These are phyloP conservation scores for Talaromyces marneffei DNA, from an alignment of 2,329 filamentous ascomycete species.

Conservation along the genomic window DNA sequence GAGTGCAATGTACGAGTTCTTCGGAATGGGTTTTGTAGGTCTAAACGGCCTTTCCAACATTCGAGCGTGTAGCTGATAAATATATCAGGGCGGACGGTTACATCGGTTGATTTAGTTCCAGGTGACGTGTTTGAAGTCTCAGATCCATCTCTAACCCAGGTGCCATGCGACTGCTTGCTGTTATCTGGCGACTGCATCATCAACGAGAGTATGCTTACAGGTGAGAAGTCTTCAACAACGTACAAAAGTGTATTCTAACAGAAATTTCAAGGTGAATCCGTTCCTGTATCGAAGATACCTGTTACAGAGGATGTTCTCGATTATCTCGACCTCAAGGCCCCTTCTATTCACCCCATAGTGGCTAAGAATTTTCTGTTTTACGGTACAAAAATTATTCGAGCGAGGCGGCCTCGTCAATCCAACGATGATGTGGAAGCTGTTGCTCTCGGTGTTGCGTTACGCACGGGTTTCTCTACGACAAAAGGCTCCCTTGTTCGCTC, in stretches of 20 bases:
- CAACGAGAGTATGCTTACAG: conserved; percentile 97
- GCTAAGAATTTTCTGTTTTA: conserved; percentile 89
- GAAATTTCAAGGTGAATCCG: conserved; percentile 65
- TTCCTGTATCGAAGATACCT: conserved; percentile 89
- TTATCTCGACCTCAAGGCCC: conserved; percentile 69
- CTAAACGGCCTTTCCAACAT: background rate
- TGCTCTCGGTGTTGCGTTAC: conserved; percentile 82
- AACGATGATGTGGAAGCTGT: conserved; percentile 69
- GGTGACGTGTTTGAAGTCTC: conserved; percentile 97
- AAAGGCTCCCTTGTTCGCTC: conserved; percentile 93
- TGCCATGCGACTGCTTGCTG: conserved; percentile 87
- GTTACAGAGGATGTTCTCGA: conserved; percentile 74
- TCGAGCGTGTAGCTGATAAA: background rate
- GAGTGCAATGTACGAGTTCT: conserved; percentile 93
- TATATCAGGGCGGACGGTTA: conserved; percentile 67
- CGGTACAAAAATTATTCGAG: conserved; percentile 91
- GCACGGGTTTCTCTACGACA: conserved; percentile 95
- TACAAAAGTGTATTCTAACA: conserved; percentile 15
- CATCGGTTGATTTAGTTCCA: conserved; percentile 82
- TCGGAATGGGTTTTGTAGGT: conserved; percentile 84
- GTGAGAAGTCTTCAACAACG: conserved; percentile 24
- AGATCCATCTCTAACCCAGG: conserved; percentile 79
- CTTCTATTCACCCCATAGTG: conserved; percentile 74
- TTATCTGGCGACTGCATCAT: conserved; percentile 95
- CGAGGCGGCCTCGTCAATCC: conserved; percentile 78